Evolutionary conservation across 2,329 filamentous ascomycete species (phyloP).

Genomic region (Paramyrothecium roridum): DNA sequence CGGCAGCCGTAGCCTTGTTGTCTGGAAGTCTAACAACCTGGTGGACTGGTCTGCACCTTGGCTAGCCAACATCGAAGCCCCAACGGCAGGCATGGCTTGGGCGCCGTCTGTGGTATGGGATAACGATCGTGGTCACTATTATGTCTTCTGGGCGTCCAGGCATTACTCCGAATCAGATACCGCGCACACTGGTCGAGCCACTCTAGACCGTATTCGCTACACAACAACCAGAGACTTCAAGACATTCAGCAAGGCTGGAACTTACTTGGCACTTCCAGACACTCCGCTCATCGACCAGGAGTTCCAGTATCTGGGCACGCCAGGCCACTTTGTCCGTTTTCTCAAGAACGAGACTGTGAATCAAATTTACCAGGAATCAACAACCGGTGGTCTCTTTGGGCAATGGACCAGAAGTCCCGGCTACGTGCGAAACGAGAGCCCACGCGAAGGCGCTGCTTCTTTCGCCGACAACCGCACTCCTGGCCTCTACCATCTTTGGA

Average conservation of each 20-base stretch:
- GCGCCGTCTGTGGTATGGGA: constrained; percentile 34
- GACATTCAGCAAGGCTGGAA: constrained; percentile 39
- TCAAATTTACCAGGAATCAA: constrained; percentile 45
- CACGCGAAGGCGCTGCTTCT: constrained; percentile 32
- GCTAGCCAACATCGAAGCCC: constrained; percentile 22
- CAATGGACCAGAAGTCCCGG: constrained; percentile 39
- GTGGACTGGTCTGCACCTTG: constrained; percentile 28
- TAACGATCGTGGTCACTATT: constrained; percentile 32
- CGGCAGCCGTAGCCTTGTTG: constrained; percentile 30
- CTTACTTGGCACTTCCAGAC: constrained; percentile 36
- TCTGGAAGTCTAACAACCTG: constrained; percentile 32
- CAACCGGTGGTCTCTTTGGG: constrained; percentile 42
- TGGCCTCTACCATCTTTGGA: constrained; percentile 34
- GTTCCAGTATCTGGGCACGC: constrained; percentile 38
- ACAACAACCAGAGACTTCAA: constrained; percentile 48
- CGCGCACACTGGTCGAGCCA: constrained; percentile 38
- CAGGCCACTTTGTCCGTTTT: constrained; percentile 41
- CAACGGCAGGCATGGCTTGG: constrained; percentile 33
- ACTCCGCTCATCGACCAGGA: constrained; percentile 48
- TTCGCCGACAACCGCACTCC: constrained; percentile 32
- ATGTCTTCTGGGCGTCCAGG: constrained; percentile 46
- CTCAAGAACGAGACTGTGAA: constrained; percentile 47
- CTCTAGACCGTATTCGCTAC: constrained; percentile 41
- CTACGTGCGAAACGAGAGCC: constrained; percentile 26
- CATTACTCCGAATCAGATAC: constrained; percentile 40